Evolutionary conservation across 305 asterid genomes (phyloP), one percentile per base, ranked within the genome.

Genomic region (Nicotiana rustica): DNA sequence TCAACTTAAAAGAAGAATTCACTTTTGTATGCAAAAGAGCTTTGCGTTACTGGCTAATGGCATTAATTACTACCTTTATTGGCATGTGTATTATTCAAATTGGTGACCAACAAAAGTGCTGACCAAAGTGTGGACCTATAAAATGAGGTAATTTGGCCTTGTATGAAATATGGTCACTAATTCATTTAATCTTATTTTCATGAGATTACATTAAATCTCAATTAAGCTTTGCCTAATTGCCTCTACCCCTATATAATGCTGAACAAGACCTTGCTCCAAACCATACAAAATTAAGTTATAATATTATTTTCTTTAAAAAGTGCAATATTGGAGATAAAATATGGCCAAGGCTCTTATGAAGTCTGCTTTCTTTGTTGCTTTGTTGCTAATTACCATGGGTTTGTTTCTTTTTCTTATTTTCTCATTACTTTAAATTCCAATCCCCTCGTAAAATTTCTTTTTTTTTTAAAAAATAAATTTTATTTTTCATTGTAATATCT

Each of bases 301-400:
- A 19, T 70, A 44, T 44, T 19, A 18, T 19, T 8, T 70, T 44
- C 18, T 19, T 44, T 70, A 19, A 9, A 69, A 21, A 4, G 33
- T 4, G 57, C 7, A 41, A 9, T 18, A 61, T 14, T 61, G 2
- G 18, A 69, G 5, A 5, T 1, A 25, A 29, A 66, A 66, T 31
- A 71, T 44, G 78, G 13, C 60, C 38, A 19, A 71, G 10, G 47
- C 12, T 19, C 8, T 70, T 10, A 70, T 70, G 19, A 44, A 70
- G 60, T 70, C 18, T 70, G 60, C 6, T 70, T 70, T 70, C 36
- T 41, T 41, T 19, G 60, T 69, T 69, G 59, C 18, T 18, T 69
- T 69, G 10, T 41, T 70, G 60, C 0, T 70, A 10, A 44, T 70
- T 12, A 44, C 35, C 1, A 71, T 71, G 61, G 78, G 38, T 71